Conservation (phyloP, 2,329 filamentous ascomycete genomes). For the Penicillium nordicum region DNA sequence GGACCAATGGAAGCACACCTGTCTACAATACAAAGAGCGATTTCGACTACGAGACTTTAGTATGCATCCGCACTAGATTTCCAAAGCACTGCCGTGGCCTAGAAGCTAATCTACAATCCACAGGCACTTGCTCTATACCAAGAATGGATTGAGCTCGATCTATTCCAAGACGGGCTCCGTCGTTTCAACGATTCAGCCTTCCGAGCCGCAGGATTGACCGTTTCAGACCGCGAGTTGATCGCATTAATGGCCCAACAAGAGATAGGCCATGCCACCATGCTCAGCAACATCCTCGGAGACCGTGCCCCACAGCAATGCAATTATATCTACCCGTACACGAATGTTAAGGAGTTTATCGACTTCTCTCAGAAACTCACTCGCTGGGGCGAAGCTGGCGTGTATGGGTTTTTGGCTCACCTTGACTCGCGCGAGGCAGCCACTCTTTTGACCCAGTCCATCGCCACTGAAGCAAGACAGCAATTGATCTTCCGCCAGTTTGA, state of each 20-base stretch:
- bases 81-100: not conserved
- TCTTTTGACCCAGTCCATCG: slow-evolving; percentile 71
- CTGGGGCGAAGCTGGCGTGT: slow-evolving; percentile 74
- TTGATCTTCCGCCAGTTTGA: slow-evolving; percentile 80
- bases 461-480: slow-evolving; percentile 77
- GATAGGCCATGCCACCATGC: slow-evolving; percentile 69
- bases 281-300: slow-evolving; percentile 73
- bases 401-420: slow-evolving; percentile 75
- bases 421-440: slow-evolving; percentile 71
- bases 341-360: slow-evolving; percentile 73
- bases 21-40: slow-evolving; percentile 76
- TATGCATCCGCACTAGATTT: slow-evolving; percentile 18
- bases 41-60: slow-evolving; percentile 76
- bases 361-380: slow-evolving; percentile 84
- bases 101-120: not conserved
- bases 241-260: slow-evolving; percentile 77
- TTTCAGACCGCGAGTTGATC: slow-evolving; percentile 68
- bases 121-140: slow-evolving; percentile 69
- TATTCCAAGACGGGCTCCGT: slow-evolving; percentile 73
- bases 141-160: slow-evolving; percentile 80
- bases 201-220: slow-evolving; percentile 61
- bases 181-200: slow-evolving; percentile 69
- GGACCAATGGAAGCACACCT: slow-evolving; percentile 72
- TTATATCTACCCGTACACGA: slow-evolving; percentile 77
- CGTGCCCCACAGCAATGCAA: slow-evolving; percentile 70